phyloP scores from a whole-genome alignment of 2,329 filamentous ascomycete species.

The Pseudogymnoascus sp. region DNA sequence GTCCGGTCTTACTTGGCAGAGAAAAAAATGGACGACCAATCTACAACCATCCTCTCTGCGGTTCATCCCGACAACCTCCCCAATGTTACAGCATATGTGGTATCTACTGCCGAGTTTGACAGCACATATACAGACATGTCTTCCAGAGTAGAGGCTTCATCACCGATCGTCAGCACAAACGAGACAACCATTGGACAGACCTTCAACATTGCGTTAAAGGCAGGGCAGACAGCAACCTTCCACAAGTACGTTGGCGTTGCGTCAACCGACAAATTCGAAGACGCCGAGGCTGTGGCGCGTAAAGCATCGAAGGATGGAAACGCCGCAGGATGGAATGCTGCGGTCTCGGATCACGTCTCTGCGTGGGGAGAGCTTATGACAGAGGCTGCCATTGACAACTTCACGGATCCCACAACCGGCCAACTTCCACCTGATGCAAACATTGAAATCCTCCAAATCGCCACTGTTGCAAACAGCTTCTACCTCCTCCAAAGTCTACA shows the following conservation, averaged over 20 bases:
- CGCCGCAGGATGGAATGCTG: constrained; percentile 47
- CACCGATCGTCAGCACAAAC: constrained; percentile 48
- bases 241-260: constrained; percentile 64
- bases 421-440: constrained; percentile 52
- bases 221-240: constrained; percentile 48
- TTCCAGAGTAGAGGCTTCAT: constrained; percentile 23
- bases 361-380: constrained; percentile 60
- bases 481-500: constrained; percentile 47
- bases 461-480: constrained; percentile 49
- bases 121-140: constrained; percentile 34
- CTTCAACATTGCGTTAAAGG: constrained; percentile 46
- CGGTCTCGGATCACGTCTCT: constrained; percentile 49
- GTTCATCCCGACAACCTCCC: constrained; percentile 56
- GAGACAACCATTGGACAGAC: constrained; percentile 60
- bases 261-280: constrained; percentile 59
- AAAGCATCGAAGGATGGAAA: constrained; percentile 47
- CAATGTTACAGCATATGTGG: constrained; percentile 57
- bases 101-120: constrained; percentile 41
- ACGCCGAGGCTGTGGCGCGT: constrained; percentile 50
- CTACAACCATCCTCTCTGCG: constrained; percentile 54
- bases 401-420: constrained; percentile 49
- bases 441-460: constrained; percentile 42
- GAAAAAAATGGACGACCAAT: constrained; percentile 48
- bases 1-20: constrained; percentile 54
- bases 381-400: constrained; percentile 57